These are phyloP conservation scores for Yamadazyma laniorum DNA, from an alignment of 805 yeast genomes.

Conservation along the genomic window DNA sequence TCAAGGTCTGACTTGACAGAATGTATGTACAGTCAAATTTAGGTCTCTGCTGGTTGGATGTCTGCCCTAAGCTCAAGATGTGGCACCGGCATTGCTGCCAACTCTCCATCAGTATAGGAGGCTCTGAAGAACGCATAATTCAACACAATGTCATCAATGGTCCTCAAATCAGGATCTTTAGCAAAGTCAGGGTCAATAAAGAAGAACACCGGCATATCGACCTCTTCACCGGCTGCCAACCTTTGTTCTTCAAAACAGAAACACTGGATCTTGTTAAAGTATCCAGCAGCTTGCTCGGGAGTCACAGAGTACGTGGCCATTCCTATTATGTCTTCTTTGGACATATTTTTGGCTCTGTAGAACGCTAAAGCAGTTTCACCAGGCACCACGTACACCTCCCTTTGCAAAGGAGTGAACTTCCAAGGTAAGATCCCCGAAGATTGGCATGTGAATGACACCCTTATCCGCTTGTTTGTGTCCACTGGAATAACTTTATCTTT, in stretches of 20 bases:
- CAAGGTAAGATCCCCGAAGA: constrained; percentile 89
- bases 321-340: constrained; percentile 90
- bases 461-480: constrained; percentile 75
- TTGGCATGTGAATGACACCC: constrained; percentile 87
- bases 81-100: constrained; percentile 29
- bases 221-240: constrained; percentile 92
- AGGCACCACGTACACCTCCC: constrained; percentile 88
- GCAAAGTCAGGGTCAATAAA: constrained; percentile 37
- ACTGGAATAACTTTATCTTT: constrained; percentile 87
- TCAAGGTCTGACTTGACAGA: too few species aligned
- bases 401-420: constrained; percentile 91
- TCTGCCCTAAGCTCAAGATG: constrained; percentile 1
- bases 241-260: constrained; percentile 97
- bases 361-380: constrained; percentile 98
- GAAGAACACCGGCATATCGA: constrained; percentile 95
- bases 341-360: constrained; percentile 83
- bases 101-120: constrained; percentile 40
- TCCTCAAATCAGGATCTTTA: constrained; percentile 73
- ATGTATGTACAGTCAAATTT: background rate
- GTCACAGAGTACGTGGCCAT: constrained; percentile 98
- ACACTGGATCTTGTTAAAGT: constrained; percentile 95
- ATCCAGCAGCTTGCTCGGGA: constrained; percentile 95
- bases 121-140: constrained; percentile 90
- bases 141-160: constrained; percentile 82
- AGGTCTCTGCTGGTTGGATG: background rate